Percentiles rank a stretch among this genome's conserved stretches.
phyloP scores from a whole-genome alignment of 1,284 basidiomycete species.

The Pseudozyma thailandica region DNA sequence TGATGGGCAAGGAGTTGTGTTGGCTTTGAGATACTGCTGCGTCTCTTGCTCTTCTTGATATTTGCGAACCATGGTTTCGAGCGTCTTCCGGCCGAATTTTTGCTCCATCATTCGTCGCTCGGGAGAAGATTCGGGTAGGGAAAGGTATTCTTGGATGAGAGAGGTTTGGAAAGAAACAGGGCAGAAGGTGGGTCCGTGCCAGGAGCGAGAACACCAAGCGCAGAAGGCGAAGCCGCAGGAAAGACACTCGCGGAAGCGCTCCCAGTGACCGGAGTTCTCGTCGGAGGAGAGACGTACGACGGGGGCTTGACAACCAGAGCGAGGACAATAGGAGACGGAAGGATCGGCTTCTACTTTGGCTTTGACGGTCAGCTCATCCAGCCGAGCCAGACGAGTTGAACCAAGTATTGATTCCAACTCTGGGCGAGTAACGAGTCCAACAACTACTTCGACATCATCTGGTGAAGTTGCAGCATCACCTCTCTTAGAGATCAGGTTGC shows the following conservation, averaged over 20 bases:
- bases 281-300: conserved; percentile 40
- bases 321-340: conserved; percentile 48
- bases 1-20: conserved; percentile 48
- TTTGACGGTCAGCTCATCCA: conserved; percentile 40
- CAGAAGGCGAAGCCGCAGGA: conserved; percentile 50
- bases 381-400: conserved; percentile 10
- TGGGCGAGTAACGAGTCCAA: conserved; percentile 24
- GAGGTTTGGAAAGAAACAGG: conserved; percentile 37
- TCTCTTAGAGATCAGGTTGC: conserved; percentile 19
- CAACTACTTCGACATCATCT: conserved; percentile 3
- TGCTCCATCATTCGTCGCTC: conserved; percentile 31
- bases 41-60: conserved; percentile 49
- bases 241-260: conserved; percentile 48
- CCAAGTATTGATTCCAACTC: conserved; percentile 36
- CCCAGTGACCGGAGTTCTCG: conserved; percentile 47
- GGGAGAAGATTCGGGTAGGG: conserved; percentile 12
- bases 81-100: conserved; percentile 33
- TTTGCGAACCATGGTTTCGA: conserved; percentile 37
- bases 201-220: conserved; percentile 48
- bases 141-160: conserved; percentile 38
- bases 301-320: conserved; percentile 34
- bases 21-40: conserved; percentile 33
- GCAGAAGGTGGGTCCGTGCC: conserved; percentile 43
- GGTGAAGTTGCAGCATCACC: neutral
- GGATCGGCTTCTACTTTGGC: conserved; percentile 51